These are phyloP conservation scores for Bruguiera sexangula DNA, from an alignment of 345 rosid genomes.

Conservation along the genomic window DNA sequence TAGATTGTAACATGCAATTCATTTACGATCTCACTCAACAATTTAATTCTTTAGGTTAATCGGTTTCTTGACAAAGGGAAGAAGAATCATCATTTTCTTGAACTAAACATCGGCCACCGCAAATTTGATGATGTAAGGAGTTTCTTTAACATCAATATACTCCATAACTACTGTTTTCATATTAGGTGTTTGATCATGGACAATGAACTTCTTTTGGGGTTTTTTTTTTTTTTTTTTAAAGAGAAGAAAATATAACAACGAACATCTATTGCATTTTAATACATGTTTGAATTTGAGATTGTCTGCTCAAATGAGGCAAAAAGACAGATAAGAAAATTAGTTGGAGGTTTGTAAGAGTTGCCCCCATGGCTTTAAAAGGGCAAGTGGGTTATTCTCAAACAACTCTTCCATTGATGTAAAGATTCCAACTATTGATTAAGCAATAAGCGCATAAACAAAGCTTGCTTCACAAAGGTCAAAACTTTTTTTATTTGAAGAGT, in stretches of 20 bases:
- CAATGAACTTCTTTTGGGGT: not conserved
- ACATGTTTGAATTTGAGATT: not conserved
- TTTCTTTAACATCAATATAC: not conserved
- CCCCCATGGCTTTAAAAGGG: not conserved
- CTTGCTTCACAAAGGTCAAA: conserved; percentile 6
- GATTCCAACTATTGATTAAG: not conserved
- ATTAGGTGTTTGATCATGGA: not conserved
- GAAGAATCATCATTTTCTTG: too few relatives aligned
- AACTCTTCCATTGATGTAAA: conserved; percentile 8
- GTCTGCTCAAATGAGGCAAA: conserved; percentile 7
- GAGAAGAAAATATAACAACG: too few relatives aligned
- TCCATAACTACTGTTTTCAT: not conserved
- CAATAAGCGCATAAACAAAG: conserved; percentile 6
- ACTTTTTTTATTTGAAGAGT: not conserved
- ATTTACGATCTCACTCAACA: too few relatives aligned
- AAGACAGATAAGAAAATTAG: conserved; percentile 5
- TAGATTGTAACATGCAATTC: too few relatives aligned
- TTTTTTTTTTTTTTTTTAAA: too few relatives aligned
- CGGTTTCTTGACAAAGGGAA: too few relatives aligned
- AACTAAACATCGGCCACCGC: not conserved
- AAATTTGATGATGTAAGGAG: not conserved
- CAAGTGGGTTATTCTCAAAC: conserved; percentile 7
- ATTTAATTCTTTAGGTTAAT: too few relatives aligned
- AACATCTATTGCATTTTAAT: not conserved
- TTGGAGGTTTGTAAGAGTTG: conserved; percentile 7